A percentile compares a stretch with the other conserved stretches of the same genome.
Evolutionary conservation across 2,329 filamentous ascomycete species (phyloP).

Genomic region (Periconia digitata): DNA sequence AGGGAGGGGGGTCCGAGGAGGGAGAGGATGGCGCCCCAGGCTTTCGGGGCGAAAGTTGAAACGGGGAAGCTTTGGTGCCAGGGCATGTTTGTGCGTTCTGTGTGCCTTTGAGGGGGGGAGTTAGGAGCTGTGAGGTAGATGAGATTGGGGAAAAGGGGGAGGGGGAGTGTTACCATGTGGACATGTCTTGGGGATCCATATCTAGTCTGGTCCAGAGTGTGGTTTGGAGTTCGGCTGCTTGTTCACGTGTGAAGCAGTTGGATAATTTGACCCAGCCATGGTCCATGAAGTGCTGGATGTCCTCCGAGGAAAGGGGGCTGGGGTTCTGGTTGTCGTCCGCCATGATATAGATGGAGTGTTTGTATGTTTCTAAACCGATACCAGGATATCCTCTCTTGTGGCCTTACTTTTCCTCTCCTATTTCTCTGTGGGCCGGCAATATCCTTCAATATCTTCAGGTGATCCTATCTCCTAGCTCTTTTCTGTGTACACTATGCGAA

Average conservation of each 20-base stretch:
- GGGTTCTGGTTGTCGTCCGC: slow-evolving; percentile 15
- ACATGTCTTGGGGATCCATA: slow-evolving; percentile 64
- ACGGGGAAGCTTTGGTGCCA: slow-evolving; percentile 58
- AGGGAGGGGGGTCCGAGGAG: slow-evolving; percentile 62
- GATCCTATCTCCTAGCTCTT: too few relatives aligned
- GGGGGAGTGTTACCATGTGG: slow-evolving; percentile 57
- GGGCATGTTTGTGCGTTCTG: slow-evolving; percentile 66
- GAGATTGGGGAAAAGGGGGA: not conserved
- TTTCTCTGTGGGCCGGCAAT: too few relatives aligned
- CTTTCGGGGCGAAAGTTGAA: slow-evolving; percentile 62
- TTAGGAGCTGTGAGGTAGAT: not conserved
- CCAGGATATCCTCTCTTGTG: too few relatives aligned
- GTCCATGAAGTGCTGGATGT: slow-evolving; percentile 57
- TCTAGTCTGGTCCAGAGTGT: slow-evolving; percentile 66
- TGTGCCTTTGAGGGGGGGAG: slow-evolving; percentile 38
- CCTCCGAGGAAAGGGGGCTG: slow-evolving; percentile 45
- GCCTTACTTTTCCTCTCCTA: too few relatives aligned
- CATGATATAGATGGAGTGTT: not conserved
- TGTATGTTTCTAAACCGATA: not conserved
- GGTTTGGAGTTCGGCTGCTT: slow-evolving; percentile 51
- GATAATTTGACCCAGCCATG: slow-evolving; percentile 59
- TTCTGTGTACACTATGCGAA: too few relatives aligned
- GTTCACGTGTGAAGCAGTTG: slow-evolving; percentile 54
- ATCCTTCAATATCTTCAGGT: too few relatives aligned
- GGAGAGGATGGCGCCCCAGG: slow-evolving; percentile 67